Conservation (phyloP, 2,329 filamentous ascomycete genomes). For the Botrytis tulipae region DNA sequence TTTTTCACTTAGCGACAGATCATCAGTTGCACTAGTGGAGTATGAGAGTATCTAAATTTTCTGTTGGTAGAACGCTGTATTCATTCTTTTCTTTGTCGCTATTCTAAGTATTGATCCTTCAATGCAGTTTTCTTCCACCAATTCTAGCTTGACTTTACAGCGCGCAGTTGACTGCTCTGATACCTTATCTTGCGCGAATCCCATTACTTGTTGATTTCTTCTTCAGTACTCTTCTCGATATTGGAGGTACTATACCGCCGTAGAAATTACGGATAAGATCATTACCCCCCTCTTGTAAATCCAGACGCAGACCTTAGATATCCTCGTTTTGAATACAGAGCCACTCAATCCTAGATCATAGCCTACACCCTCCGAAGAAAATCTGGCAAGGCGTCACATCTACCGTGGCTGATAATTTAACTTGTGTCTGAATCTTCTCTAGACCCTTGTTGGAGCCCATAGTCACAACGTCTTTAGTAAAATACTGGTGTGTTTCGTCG, state of each 20-base stretch:
- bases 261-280: constrained; percentile 24
- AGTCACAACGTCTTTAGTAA: constrained; percentile 19
- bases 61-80: not conserved
- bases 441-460: not conserved
- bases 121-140: not conserved
- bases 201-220: not conserved
- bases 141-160: not conserved
- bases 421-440: not conserved
- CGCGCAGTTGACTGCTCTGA: not conserved
- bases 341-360: not conserved
- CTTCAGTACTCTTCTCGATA: constrained; percentile 1
- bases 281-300: not conserved
- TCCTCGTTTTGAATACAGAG: not conserved
- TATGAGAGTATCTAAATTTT: not conserved
- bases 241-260: constrained; percentile 25
- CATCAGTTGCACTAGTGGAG: not conserved
- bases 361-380: constrained; percentile 24
- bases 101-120: not conserved
- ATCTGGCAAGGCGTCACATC: constrained; percentile 17
- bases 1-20: not conserved
- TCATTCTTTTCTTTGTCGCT: not conserved
- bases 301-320: constrained; percentile 19
- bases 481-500: too few relatives aligned
- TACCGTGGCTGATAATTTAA: not conserved
- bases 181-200: not conserved